These are phyloP conservation scores for Verbascum thapsus DNA, from an alignment of 257 asterid species.

Conservation along the genomic window DNA sequence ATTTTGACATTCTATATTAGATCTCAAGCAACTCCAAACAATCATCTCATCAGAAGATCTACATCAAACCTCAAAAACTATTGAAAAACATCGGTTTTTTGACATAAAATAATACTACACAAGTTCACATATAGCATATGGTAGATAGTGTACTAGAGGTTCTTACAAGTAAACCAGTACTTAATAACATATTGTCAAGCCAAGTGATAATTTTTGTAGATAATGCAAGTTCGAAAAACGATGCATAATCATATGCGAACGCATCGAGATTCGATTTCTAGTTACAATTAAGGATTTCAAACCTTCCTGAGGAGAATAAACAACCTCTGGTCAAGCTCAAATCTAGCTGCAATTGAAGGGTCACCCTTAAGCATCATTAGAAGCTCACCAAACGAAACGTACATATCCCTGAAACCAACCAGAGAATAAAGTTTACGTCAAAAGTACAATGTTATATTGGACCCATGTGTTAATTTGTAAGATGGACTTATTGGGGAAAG, in stretches of 20 bases:
- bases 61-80: no score
- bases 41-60: no score
- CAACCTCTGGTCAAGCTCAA: constrained; percentile 83
- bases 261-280: neutral
- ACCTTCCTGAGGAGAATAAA: constrained; percentile 84
- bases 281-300: constrained; percentile 26
- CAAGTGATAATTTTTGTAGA: neutral
- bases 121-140: no score
- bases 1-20: no score
- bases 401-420: constrained; percentile 53
- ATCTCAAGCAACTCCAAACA: no score
- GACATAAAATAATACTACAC: no score
- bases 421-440: neutral
- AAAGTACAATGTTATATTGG: neutral
- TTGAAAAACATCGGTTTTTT: no score
- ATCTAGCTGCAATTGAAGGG: constrained; percentile 56
- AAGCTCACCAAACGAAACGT: constrained; percentile 77
- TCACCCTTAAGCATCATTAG: constrained; percentile 76
- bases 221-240: neutral
- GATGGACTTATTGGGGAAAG: neutral
- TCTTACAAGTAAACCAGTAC: no score
- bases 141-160: no score
- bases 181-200: no score
- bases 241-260: neutral
- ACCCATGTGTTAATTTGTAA: neutral